phyloP scores from a whole-genome alignment of 2,329 filamentous ascomycete genomes.

The Pseudogymnoascus sp. region DNA sequence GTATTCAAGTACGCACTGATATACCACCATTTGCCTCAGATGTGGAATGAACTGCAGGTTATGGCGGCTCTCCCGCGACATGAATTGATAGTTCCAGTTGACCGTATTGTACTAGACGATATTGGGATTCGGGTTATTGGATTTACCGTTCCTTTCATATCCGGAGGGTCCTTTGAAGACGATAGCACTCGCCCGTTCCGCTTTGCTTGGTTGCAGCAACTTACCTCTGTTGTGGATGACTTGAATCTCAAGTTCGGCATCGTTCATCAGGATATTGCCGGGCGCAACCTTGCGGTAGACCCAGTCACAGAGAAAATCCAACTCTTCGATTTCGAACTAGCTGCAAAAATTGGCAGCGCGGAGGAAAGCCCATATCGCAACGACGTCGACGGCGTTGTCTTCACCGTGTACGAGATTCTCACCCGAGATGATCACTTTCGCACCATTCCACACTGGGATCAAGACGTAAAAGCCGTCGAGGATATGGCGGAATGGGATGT shows the following conservation, averaged over 20 bases:
- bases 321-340: slow-evolving; percentile 30
- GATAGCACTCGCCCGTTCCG: slow-evolving; percentile 25
- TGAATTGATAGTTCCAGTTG: slow-evolving; percentile 30
- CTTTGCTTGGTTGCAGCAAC: slow-evolving; percentile 31
- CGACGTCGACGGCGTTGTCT: slow-evolving; percentile 21
- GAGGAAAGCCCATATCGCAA: neutral
- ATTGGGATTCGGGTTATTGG: slow-evolving; percentile 29
- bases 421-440: slow-evolving; percentile 12
- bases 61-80: slow-evolving; percentile 30
- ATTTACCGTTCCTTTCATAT: slow-evolving; percentile 30
- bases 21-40: neutral
- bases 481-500: neutral
- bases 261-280: slow-evolving; percentile 31
- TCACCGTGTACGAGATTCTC: slow-evolving; percentile 17
- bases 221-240: slow-evolving; percentile 30
- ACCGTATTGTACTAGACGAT: slow-evolving; percentile 28
- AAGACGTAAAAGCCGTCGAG: neutral
- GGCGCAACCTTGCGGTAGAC: slow-evolving; percentile 32
- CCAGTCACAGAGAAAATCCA: slow-evolving; percentile 26
- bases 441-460: neutral
- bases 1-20: neutral
- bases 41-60: slow-evolving; percentile 31
- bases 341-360: neutral
- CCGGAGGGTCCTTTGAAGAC: slow-evolving; percentile 29
- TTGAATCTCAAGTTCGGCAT: slow-evolving; percentile 32